Conservation (phyloP, 768 basidiomycete species). For the Trametes cubensis region DNA sequence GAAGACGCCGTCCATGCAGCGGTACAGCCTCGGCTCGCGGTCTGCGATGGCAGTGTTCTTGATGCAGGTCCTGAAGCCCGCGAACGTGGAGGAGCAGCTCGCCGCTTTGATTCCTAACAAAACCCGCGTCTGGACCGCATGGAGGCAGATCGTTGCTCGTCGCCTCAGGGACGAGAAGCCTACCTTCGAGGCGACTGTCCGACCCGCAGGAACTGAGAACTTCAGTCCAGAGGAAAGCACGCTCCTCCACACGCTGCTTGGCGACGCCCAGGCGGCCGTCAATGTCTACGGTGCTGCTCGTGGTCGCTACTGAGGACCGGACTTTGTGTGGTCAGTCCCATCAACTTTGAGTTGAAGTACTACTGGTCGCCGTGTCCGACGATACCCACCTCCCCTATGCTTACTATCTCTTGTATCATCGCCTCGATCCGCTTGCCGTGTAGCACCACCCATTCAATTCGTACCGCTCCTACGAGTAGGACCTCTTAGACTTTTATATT, state of each 20-base stretch:
- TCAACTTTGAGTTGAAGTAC: no score
- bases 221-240: conserved; percentile 5
- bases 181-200: not conserved
- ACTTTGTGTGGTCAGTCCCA: no score
- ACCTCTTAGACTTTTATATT: no score
- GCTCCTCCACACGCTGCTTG: conserved; percentile 9
- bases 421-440: no score
- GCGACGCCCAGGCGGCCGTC: conserved; percentile 7
- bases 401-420: not conserved
- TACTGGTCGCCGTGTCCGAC: not conserved
- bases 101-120: conserved; percentile 14
- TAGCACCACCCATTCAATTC: not conserved
- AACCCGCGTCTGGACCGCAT: conserved; percentile 9
- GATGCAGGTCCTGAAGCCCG: conserved; percentile 2
- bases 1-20: not conserved
- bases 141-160: conserved; percentile 12
- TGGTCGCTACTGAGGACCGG: not conserved
- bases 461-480: not conserved
- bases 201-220: not conserved
- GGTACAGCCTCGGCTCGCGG: conserved; percentile 16
- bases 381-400: not conserved
- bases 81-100: conserved; percentile 11
- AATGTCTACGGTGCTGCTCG: conserved; percentile 1
- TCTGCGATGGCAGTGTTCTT: conserved; percentile 14
- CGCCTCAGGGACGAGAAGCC: conserved; percentile 6